Percentiles rank a stretch among this genome's conserved stretches.
phyloP scores from a whole-genome alignment of 257 asterid genomes.

The Cordia subcordata region DNA sequence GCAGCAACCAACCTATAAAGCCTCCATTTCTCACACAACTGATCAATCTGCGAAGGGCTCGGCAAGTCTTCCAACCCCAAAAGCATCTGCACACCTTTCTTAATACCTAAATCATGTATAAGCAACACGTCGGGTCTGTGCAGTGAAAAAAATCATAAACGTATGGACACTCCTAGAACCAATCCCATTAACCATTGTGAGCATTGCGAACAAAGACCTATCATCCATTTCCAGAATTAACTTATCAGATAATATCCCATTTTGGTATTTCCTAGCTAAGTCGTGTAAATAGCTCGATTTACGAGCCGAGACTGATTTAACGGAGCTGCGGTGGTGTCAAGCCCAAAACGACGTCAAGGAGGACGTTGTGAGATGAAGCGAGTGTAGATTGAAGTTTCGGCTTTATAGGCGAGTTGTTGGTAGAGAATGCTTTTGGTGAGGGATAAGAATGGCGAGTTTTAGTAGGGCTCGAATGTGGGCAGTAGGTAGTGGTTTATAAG shows the following conservation, averaged over 20 bases:
- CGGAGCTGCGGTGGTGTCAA: constrained; percentile 73
- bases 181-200: constrained; percentile 93
- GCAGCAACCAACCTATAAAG: constrained; percentile 93
- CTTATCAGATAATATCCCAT: constrained; percentile 79
- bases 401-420: constrained; percentile 85
- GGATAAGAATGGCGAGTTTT: constrained; percentile 62
- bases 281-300: constrained; percentile 82
- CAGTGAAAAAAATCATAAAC: constrained; percentile 90
- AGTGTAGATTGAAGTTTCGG: constrained; percentile 73
- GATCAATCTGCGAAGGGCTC: constrained; percentile 84
- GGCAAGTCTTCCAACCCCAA: constrained; percentile 87
- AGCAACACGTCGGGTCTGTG: constrained; percentile 95
- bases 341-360: constrained; percentile 62
- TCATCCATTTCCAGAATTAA: constrained; percentile 85
- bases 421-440: constrained; percentile 77
- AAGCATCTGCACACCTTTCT: constrained; percentile 87
- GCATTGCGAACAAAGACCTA: constrained; percentile 78
- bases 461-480: constrained; percentile 51
- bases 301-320: constrained; percentile 90
- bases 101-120: constrained; percentile 80
- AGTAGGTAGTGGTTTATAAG: constrained; percentile 51
- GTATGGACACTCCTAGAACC: constrained; percentile 97
- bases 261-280: constrained; percentile 65
- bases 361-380: constrained; percentile 58
- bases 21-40: constrained; percentile 85